Evolutionary conservation across 306 rosid genomes (phyloP), one percentile per base, ranked within the genome.

Genomic region (Prosopis cineraria): DNA sequence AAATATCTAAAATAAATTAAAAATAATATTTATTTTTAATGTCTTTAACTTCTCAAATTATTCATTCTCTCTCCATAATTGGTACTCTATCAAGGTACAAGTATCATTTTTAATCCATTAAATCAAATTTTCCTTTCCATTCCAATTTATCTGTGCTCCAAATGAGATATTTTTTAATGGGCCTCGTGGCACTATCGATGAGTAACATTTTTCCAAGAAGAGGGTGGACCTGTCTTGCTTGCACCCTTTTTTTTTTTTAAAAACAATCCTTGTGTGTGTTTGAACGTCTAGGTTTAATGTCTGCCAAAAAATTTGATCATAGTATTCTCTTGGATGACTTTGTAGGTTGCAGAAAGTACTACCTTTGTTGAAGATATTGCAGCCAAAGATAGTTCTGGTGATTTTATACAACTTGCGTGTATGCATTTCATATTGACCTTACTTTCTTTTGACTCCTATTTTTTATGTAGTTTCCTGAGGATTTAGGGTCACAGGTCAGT

Each of bases 351-450:
- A 11, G 41, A 89, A 89, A 68, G 80, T 92, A 83, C 76, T 74
- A 60, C 89, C 92, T 20, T 82, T 90, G 84, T 78, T 90, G 67
- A 82, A 78, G 83, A 73, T 76, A 58, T 68, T 92, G 88, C 92
- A 81, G 75, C 89, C 98, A 63, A 90, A 90, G 84, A 77, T 80
- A 68, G 81, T 83, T 62, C 75, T 89, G 95, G 98, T 94, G 86
- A 53, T 84, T 40, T 36, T 59, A 29, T 78, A 47, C 45, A 25
- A n/a, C 33, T 78, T 31, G 20, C 33, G 77, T 43, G 17, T 1
- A 29, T 9, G 40, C 59, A 10, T 44, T 71, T 34, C 16, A 25
- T 22, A 25, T 36, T 66, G 16, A n/a, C 29, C 59, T 52, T 52
- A 8, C 59, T 52, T 60, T 63, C 10, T 0, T 40, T 56, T 39